Evolutionary conservation across 2,329 filamentous ascomycete genomes (phyloP).

Genomic region (Trichophyton mentagrophytes): DNA sequence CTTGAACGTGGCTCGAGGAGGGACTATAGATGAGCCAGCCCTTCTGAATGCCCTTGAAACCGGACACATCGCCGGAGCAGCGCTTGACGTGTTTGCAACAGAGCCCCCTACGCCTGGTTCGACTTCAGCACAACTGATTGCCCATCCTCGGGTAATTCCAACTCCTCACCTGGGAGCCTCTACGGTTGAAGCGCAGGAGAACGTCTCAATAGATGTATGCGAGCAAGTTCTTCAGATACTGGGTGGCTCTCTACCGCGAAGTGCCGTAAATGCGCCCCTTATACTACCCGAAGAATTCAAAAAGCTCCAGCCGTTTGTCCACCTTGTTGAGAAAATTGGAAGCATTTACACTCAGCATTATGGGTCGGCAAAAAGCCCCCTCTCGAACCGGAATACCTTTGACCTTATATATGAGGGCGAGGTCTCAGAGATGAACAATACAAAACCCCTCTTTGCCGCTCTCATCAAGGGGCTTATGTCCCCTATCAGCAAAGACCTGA

Average conservation of each 20-base stretch:
- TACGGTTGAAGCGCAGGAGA: conserved; percentile 72
- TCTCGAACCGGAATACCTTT: conserved; percentile 53
- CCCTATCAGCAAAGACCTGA: conserved; percentile 53
- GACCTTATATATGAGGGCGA: conserved; percentile 68
- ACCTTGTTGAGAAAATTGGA: conserved; percentile 66
- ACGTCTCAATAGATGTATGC: conserved; percentile 71
- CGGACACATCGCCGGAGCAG: conserved; percentile 62
- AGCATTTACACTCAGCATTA: conserved; percentile 68
- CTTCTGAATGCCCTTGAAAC: conserved; percentile 57
- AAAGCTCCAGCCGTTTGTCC: conserved; percentile 63
- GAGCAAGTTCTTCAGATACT: conserved; percentile 65
- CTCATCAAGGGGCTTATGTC: conserved; percentile 63
- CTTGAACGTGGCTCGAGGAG: conserved; percentile 67
- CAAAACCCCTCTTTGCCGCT: conserved; percentile 65
- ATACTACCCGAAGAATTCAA: conserved; percentile 70
- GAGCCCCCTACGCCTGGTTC: conserved; percentile 57
- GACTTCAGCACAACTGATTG: conserved; percentile 49
- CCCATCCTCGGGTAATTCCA: conserved; percentile 58
- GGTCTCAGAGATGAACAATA: conserved; percentile 57
- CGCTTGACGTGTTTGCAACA: conserved; percentile 65
- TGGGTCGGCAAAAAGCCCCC: conserved; percentile 26
- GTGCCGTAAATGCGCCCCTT: conserved; percentile 67
- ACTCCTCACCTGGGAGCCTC: conserved; percentile 72
- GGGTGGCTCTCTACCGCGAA: conserved; percentile 57
- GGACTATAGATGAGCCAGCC: conserved; percentile 65